These are phyloP conservation scores for Yamadazyma pseudoaaseri DNA, from an alignment of 1,139 yeast genomes.

Conservation along the genomic window DNA sequence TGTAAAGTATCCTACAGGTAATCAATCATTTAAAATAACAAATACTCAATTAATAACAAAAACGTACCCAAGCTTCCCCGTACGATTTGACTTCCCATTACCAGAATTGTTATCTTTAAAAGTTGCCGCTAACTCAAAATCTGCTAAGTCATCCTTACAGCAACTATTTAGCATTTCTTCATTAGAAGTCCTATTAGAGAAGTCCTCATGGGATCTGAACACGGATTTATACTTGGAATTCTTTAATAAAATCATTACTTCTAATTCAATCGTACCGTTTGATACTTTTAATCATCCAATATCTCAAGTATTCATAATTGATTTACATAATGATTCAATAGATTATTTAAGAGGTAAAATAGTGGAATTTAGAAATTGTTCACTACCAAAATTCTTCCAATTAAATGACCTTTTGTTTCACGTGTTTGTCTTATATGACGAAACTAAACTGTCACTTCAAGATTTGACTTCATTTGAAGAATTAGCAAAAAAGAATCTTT, in stretches of 20 bases:
- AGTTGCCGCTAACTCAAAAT: slow-evolving; percentile 17
- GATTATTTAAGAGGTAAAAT: slow-evolving; percentile 41
- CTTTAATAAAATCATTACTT: slow-evolving; percentile 60
- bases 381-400: slow-evolving; percentile 60
- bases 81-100: slow-evolving; percentile 42
- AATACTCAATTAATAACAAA: slow-evolving; percentile 44
- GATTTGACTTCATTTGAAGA: slow-evolving; percentile 35
- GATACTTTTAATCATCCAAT: slow-evolving; percentile 92
- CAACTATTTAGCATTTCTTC: slow-evolving; percentile 43
- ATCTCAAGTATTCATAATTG: slow-evolving; percentile 68
- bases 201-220: slow-evolving; percentile 11
- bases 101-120: slow-evolving; percentile 39
- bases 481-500: slow-evolving; percentile 24
- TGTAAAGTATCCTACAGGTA: slow-evolving; percentile 39
- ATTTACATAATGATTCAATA: slow-evolving; percentile 46
- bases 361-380: slow-evolving; percentile 42
- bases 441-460: slow-evolving; percentile 18
- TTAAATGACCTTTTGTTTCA: slow-evolving; percentile 53
- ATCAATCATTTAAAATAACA: slow-evolving; percentile 38
- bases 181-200: slow-evolving; percentile 33
- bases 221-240: slow-evolving; percentile 54
- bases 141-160: slow-evolving; percentile 17
- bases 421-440: slow-evolving; percentile 41
- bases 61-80: slow-evolving; percentile 43
- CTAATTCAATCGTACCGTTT: slow-evolving; percentile 68